These are phyloP conservation scores for Colletotrichum shisoi DNA, from an alignment of 2,329 filamentous ascomycete genomes.

Conservation along the genomic window DNA sequence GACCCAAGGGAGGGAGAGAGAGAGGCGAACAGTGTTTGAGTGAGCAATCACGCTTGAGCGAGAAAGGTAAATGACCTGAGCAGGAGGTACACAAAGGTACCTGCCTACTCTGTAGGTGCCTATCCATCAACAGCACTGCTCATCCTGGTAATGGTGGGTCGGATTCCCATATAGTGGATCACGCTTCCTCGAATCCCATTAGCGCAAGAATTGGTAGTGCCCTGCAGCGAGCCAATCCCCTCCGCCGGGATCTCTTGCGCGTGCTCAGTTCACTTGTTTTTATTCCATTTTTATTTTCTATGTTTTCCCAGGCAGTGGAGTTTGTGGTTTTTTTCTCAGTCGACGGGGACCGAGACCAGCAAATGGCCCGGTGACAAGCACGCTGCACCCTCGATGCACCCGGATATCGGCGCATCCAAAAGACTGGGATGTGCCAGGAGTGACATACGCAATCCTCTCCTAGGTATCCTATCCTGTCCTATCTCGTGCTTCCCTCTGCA, in stretches of 20 bases:
- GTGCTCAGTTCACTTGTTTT: constrained; percentile 12
- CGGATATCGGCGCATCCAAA: constrained; percentile 29
- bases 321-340: background rate
- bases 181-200: constrained; percentile 17
- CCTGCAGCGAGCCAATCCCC: constrained; percentile 34
- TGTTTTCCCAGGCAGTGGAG: no score
- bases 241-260: constrained; percentile 20
- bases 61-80: constrained; percentile 24
- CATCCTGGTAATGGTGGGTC: constrained; percentile 19
- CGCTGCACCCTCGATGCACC: background rate
- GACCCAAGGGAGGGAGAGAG: background rate
- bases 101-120: constrained; percentile 23
- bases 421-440: constrained; percentile 34
- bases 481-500: constrained; percentile 11
- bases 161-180: constrained; percentile 8
- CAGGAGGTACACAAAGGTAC: constrained; percentile 21
- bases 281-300: background rate
- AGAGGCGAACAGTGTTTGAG: background rate
- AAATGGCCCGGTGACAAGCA: constrained; percentile 3
- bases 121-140: background rate
- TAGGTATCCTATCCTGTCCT: constrained; percentile 23
- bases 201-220: constrained; percentile 32
- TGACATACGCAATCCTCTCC: constrained; percentile 39
- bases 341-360: background rate
- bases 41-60: background rate